Evolutionary conservation across 2,329 filamentous ascomycete species (phyloP).

Genomic region (Cladosporium sp.): DNA sequence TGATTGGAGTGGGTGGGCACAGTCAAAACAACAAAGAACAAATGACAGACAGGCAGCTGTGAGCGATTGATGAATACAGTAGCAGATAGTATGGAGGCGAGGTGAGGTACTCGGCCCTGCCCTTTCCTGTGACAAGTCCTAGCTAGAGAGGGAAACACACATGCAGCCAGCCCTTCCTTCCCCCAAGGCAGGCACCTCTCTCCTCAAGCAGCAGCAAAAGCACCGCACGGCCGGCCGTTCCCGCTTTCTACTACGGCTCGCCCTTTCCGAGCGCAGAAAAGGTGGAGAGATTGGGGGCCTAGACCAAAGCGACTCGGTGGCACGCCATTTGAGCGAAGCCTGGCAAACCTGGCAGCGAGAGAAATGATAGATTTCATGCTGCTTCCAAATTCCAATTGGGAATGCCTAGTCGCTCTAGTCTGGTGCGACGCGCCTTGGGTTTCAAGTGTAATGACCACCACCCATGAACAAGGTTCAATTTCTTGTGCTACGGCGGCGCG

Average conservation of each 20-base stretch:
- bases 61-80: neutral
- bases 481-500: neutral
- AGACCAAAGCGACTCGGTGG: neutral
- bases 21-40: constrained; percentile 1
- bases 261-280: neutral
- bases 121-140: neutral
- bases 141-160: neutral
- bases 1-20: neutral
- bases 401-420: no score
- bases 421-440: neutral
- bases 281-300: neutral
- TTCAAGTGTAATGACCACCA: neutral
- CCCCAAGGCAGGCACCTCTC: neutral
- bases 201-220: neutral
- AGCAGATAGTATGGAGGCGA: neutral
- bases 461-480: neutral
- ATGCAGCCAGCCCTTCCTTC: neutral
- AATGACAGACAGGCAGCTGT: neutral
- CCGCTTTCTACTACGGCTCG: neutral
- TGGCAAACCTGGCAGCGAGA: neutral
- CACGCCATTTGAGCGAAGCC: neutral
- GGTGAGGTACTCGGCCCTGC: neutral
- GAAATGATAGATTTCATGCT: neutral
- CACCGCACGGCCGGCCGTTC: neutral
- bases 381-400: neutral